Evolutionary conservation across 2,329 filamentous ascomycete genomes (phyloP), one percentile per base, ranked within the genome.

Genomic region (Neobulgaria alba): DNA sequence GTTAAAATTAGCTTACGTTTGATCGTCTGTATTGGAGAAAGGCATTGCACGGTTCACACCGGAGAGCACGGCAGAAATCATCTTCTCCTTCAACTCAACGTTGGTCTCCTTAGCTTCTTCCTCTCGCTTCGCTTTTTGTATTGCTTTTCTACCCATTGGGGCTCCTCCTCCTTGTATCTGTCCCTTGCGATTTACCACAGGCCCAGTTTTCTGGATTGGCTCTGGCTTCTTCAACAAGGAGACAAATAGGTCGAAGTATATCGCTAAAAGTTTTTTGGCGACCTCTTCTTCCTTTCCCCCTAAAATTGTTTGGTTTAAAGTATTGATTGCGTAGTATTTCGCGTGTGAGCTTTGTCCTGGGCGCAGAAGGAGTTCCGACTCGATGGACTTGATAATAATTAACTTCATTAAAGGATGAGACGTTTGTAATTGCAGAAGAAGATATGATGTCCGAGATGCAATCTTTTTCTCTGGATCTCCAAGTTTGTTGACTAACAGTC

Each of bases 381-480:
- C 90, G 32, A 98, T 79, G 8, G 80, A 78, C 47, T 77, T 80
- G 51, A 95, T 79, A 50, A 98, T 83, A 38, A 93, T 80, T 12
- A 77, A 71, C 63, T 95, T 96, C 92, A 98, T 98, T 40, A 86
- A 73, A 0, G 92, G 92, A 60, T 98, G 92, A 0, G 82, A 79
- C 44, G 81, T 84, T 57, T 95, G 78, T 5, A 98, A 71, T 59
- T 98, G 92, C 38, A 98, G 71, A n/a, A 98, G 70, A 33, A 96
- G 73, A 62, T 95, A 94, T 0, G 92, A 96, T 2, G 90, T 83
- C 45, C 89, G 79, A 3, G 92, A 98, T 1, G 92, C 82, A 55
- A 98, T 93, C 64, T 96, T 98, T 60, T 88, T 88, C 51, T 94
- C 87, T 33, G 84, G 85, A 59, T 98, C 92, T 54, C 93, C 90